Evolutionary conservation across 2,329 filamentous ascomycete species (phyloP).

Genomic region (Colletotrichum shisoi): DNA sequence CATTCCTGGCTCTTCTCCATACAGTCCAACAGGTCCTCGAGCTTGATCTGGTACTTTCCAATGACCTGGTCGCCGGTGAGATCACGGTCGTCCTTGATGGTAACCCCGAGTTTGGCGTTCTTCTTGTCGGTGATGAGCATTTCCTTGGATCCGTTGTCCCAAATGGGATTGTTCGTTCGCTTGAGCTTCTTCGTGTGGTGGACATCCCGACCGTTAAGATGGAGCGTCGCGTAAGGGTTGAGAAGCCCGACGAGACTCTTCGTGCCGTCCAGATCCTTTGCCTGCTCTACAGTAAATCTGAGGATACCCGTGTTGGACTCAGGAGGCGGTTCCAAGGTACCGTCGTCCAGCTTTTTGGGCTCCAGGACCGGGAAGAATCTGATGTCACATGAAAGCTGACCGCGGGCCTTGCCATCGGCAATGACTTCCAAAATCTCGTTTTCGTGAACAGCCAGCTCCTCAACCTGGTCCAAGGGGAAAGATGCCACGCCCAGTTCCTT

Average conservation of each 20-base stretch:
- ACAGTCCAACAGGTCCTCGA: constrained; percentile 90
- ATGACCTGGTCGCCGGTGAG: constrained; percentile 82
- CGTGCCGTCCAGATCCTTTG: constrained; percentile 90
- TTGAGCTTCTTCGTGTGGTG: constrained; percentile 92
- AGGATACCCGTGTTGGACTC: constrained; percentile 94
- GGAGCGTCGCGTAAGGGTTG: constrained; percentile 86
- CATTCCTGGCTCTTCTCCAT: constrained; percentile 95
- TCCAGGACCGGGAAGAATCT: constrained; percentile 95
- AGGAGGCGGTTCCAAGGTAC: constrained; percentile 79
- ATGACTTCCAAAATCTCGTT: constrained; percentile 86
- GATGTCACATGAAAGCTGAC: constrained; percentile 80
- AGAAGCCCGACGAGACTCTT: constrained; percentile 92
- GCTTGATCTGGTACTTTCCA: constrained; percentile 92
- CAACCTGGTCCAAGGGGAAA: constrained; percentile 83
- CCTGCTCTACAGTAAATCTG: constrained; percentile 91
- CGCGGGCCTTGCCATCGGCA: constrained; percentile 82
- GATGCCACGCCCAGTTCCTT: constrained; percentile 90
- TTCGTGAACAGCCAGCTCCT: constrained; percentile 79
- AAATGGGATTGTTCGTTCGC: constrained; percentile 96
- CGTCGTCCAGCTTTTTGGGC: constrained; percentile 74
- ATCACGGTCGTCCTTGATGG: constrained; percentile 95
- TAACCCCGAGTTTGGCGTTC: constrained; percentile 85
- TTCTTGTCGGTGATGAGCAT: constrained; percentile 94
- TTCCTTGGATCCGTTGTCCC: constrained; percentile 91
- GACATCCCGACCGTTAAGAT: constrained; percentile 91